Conservation (phyloP, 192 early-diverging fungal genomes). For the Backusella morwellensis region DNA sequence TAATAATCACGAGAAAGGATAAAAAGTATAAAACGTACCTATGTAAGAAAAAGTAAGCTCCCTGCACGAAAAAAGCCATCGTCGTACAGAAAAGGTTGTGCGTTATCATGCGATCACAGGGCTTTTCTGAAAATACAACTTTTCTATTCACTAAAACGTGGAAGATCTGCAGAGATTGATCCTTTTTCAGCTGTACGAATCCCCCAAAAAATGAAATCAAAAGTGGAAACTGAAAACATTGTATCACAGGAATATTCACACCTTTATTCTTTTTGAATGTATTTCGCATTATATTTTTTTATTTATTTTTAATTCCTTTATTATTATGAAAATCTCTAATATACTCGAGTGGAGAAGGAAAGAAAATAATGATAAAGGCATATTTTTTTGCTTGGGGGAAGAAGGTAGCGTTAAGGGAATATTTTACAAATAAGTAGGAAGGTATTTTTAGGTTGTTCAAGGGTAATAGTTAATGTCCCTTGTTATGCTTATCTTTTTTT, state of each 20-base stretch:
- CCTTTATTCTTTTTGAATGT: not conserved
- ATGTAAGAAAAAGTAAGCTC: not conserved
- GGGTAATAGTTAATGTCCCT: not conserved
- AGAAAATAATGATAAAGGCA: slow-evolving; percentile 3
- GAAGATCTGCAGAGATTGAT: slow-evolving; percentile 16
- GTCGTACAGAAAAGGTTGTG: slow-evolving; percentile 4
- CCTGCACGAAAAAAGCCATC: slow-evolving; percentile 1
- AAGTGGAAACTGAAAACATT: not conserved
- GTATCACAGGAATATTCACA: not conserved
- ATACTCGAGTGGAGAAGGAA: not conserved
- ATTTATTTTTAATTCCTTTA: not conserved
- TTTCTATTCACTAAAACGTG: slow-evolving; percentile 6
- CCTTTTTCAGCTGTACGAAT: not conserved
- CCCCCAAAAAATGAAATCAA: not conserved
- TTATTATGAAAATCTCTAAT: slow-evolving; percentile 4
- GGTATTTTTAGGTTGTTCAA: not conserved
- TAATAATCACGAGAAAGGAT: not conserved
- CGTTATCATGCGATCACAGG: slow-evolving; percentile 12
- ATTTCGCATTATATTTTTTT: slow-evolving; percentile 4
- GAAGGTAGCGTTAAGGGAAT: slow-evolving; percentile 1
- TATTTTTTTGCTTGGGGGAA: not conserved
- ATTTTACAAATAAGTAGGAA: slow-evolving; percentile 9
- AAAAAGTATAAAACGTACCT: not conserved
- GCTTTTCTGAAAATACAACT: not conserved
- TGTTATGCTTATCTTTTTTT: slow-evolving; percentile 9